Percentiles rank a stretch among this genome's conserved stretches.
Conservation (phyloP, 495 filamentous ascomycete species). For the Aspergillus panamensis region DNA sequence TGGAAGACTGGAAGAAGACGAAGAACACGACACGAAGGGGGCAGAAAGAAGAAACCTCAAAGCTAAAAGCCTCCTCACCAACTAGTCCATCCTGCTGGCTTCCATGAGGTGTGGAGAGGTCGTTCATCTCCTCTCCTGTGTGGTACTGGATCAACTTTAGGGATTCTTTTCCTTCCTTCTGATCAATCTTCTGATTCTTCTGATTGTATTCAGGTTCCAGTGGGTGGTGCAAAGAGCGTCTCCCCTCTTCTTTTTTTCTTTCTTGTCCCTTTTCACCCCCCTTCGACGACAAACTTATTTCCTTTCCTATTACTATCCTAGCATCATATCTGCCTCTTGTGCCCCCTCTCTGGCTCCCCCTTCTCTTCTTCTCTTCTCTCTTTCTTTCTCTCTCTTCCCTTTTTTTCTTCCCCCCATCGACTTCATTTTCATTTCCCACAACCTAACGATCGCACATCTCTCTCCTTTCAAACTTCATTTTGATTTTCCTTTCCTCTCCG, state of each 20-base stretch:
- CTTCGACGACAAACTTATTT: neutral
- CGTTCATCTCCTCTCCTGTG: neutral
- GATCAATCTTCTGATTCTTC: neutral
- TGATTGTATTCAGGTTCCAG: neutral
- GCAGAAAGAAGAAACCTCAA: constrained; percentile 3
- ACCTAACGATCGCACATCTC: too few relatives aligned
- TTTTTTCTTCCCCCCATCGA: constrained; percentile 6
- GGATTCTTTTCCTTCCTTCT: constrained; percentile 4
- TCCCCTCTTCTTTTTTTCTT: constrained; percentile 14
- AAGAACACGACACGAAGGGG: constrained; percentile 11
- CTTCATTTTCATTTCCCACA: neutral
- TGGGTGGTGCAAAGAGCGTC: neutral
- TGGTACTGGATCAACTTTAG: constrained; percentile 2
- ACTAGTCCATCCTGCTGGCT: neutral
- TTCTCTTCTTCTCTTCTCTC: constrained; percentile 2
- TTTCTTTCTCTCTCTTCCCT: constrained; percentile 2
- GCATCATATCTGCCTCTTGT: neutral
- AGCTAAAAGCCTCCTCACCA: constrained; percentile 4
- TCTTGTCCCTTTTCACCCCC: constrained; percentile 8
- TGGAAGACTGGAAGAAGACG: constrained; percentile 25
- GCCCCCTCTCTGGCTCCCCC: neutral
- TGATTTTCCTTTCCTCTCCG: constrained; percentile 10
- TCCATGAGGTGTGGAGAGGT: neutral
- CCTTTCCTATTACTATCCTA: neutral
- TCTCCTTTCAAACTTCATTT: neutral